These are phyloP conservation scores for Garcia nutans DNA, from an alignment of 345 rosid genomes.

Conservation along the genomic window DNA sequence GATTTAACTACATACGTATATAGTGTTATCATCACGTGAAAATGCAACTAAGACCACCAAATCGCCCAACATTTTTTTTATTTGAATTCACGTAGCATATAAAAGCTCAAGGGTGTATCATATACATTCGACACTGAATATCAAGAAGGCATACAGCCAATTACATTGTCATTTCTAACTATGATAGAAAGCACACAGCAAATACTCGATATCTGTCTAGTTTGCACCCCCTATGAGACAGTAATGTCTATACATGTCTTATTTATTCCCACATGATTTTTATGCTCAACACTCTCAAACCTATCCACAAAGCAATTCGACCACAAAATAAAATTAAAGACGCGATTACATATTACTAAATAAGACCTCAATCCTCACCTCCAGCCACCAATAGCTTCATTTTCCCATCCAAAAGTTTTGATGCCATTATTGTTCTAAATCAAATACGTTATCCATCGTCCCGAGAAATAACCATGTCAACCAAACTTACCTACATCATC, in stretches of 20 bases:
- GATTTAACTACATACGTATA: too few species aligned
- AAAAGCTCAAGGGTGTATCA: not conserved
- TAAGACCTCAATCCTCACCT: slow-evolving; percentile 8
- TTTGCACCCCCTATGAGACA: not conserved
- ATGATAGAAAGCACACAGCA: not conserved
- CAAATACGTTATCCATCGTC: not conserved
- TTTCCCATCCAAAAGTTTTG: slow-evolving; percentile 9
- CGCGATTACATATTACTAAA: not conserved
- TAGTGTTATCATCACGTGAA: too few species aligned
- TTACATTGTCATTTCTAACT: slow-evolving; percentile 1
- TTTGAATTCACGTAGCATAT: not conserved
- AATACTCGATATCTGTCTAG: not conserved
- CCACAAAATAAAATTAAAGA: not conserved
- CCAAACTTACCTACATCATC: not conserved
- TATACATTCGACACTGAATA: not conserved
- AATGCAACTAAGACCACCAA: too few species aligned
- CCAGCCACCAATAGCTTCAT: not conserved
- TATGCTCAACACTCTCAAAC: not conserved
- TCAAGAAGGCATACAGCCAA: not conserved
- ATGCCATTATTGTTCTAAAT: not conserved
- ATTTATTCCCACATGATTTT: not conserved
- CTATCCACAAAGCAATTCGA: not conserved
- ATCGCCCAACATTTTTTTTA: not conserved
- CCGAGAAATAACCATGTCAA: not conserved
- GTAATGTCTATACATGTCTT: slow-evolving; percentile 6